Evolutionary conservation across 2,329 filamentous ascomycete species (phyloP), one percentile per base, ranked within the genome.

Genomic region (Gliomastix tumulicola): DNA sequence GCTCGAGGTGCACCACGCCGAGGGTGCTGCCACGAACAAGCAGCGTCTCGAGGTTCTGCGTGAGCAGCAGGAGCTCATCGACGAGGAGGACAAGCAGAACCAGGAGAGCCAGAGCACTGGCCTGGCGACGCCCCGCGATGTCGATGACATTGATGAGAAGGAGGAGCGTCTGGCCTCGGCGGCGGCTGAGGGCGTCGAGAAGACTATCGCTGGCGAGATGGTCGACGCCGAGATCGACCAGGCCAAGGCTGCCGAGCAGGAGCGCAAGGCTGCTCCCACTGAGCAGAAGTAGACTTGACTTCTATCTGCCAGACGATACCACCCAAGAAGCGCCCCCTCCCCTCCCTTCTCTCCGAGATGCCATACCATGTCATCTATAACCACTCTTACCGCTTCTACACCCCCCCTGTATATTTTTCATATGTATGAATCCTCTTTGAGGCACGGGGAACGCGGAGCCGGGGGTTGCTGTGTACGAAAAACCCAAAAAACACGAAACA

Each of bases 21-120:
- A 98, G 66, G 92, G 92, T 43, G 90, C 89, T 10, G 92, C 92
- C 18, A 98, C 92, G 47, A 98, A 98, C 77, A 96, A 94, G 75
- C 92, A 97, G 71, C 84, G 92, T 59, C 83, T 98, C 30, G 92
- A 98, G 69, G 92, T 98, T 13, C 76, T 98, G 56, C 94, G 88
- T 75, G 92, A 98, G 69, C 92, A 98, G 69, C 86, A 98, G 61
- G 92, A 96, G 59, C 79, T 98, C 44, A 98, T 98, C 40, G 83
- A 95, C 45, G 92, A 98, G 57, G 92, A 98, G 70, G 94, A 90
- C 45, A 78, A 92, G 68, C 90, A 98, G 66, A 85, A 86, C 53
- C 76, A 88, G 56, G 77, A 83, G 59, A 87, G 85, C 62, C 79
- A 85, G 58, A 80, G 80, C 51, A 79, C 77, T 28, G 85, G 85